Evolutionary conservation across 768 basidiomycete genomes (phyloP).

Genomic region (Amanita phalloides): DNA sequence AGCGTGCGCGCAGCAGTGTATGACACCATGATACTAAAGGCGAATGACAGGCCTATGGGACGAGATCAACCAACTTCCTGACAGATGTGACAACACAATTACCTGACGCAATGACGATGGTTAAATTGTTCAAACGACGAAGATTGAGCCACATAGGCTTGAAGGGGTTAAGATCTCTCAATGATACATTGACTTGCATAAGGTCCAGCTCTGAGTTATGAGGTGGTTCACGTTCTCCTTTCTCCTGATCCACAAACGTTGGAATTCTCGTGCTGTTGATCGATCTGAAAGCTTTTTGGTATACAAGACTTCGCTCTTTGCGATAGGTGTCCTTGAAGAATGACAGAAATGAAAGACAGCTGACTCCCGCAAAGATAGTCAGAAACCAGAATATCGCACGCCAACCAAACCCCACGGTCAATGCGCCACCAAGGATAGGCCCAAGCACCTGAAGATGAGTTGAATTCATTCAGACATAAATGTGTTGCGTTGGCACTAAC

Average conservation of each 20-base stretch:
- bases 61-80: neutral
- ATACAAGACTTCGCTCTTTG: constrained; percentile 69
- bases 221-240: neutral
- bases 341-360: constrained; percentile 25
- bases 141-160: constrained; percentile 50
- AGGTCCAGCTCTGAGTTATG: constrained; percentile 1
- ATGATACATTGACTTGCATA: constrained; percentile 35
- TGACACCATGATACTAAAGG: constrained; percentile 55
- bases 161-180: constrained; percentile 70
- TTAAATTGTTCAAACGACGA: constrained; percentile 53
- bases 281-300: constrained; percentile 48
- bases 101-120: constrained; percentile 60
- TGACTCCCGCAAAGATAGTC: constrained; percentile 44
- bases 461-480: neutral
- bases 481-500: constrained; percentile 15
- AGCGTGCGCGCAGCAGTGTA: constrained; percentile 74
- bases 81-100: neutral
- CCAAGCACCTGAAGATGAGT: constrained; percentile 34
- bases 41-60: constrained; percentile 53
- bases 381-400: constrained; percentile 80
- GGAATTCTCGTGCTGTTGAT: constrained; percentile 17
- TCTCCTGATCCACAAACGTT: constrained; percentile 10
- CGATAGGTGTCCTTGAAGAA: constrained; percentile 86
- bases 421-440: constrained; percentile 58
- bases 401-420: constrained; percentile 67